Percentiles rank a stretch among this genome's conserved stretches.
phyloP scores from a whole-genome alignment of 2,329 filamentous ascomycete genomes.

The Cladosporium sp. region DNA sequence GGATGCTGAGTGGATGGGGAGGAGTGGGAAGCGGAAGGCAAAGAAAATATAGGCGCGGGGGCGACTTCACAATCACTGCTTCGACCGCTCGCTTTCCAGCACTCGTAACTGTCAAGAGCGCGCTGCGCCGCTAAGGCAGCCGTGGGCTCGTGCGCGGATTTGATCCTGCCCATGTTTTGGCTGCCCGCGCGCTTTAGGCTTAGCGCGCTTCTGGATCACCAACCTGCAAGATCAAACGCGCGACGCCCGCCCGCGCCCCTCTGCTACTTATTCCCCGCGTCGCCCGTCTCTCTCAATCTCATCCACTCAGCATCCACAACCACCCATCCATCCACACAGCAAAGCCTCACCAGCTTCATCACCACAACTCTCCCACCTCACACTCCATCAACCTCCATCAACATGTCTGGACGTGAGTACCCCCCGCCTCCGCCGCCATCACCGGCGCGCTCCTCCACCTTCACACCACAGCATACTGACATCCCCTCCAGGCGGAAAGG shows the following conservation, averaged over 20 bases:
- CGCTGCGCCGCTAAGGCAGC: background rate
- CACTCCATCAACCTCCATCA: constrained; percentile 32
- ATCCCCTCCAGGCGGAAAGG: constrained; percentile 67
- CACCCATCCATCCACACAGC: constrained; percentile 1
- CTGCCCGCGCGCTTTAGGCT: constrained; percentile 2
- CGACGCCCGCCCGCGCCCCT: background rate
- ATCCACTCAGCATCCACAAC: constrained; percentile 10
- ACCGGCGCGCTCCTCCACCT: constrained; percentile 9
- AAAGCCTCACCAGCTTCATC: constrained; percentile 10
- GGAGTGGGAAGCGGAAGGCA: constrained; percentile 1
- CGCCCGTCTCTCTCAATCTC: background rate
- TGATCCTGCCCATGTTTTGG: constrained; percentile 7
- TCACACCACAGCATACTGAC: constrained; percentile 21
- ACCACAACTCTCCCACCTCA: constrained; percentile 20
- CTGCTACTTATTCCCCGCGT: constrained; percentile 5
- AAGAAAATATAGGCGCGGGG: constrained; percentile 13
- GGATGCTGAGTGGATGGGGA: constrained; percentile 11
- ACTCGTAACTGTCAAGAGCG: constrained; percentile 12
- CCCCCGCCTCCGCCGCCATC: constrained; percentile 4
- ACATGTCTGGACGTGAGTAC: constrained; percentile 47
- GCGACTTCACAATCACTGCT: constrained; percentile 13
- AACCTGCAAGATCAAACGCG: constrained; percentile 14
- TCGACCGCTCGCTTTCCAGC: constrained; percentile 10
- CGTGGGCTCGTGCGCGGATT: constrained; percentile 7
- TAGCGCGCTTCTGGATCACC: constrained; percentile 13